Conservation (phyloP, 1,284 basidiomycete genomes). For the Bjerkandera adusta region DNA sequence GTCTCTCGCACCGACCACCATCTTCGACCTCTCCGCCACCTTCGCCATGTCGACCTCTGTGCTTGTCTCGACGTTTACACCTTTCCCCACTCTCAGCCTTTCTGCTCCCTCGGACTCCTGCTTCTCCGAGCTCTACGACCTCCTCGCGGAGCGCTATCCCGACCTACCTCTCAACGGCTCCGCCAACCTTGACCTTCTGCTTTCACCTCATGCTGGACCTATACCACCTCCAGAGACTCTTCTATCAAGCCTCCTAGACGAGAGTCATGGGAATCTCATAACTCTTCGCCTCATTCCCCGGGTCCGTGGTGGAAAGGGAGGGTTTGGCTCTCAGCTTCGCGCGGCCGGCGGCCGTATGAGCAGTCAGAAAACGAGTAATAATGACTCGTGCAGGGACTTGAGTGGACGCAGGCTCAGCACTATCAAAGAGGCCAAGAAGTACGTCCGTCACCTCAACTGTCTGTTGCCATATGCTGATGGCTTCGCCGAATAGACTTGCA, state of each 20-base stretch:
- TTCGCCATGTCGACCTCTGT: conserved; percentile 45
- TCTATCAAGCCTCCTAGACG: conserved; percentile 43
- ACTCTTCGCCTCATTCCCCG: conserved; percentile 67
- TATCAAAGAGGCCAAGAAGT: conserved; percentile 96
- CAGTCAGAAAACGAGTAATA: conserved; percentile 91
- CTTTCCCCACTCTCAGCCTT: conserved; percentile 72
- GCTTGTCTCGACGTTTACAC: conserved; percentile 72
- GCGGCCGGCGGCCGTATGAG: conserved; percentile 98
- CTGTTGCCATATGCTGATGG: conserved; percentile 11
- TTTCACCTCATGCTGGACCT: conserved; percentile 53
- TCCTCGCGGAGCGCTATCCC: conserved; percentile 58
- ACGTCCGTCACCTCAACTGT: conserved; percentile 18
- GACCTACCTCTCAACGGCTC: conserved; percentile 44
- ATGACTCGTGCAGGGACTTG: conserved; percentile 93
- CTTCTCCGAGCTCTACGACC: conserved; percentile 47
- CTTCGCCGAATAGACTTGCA: conserved; percentile 59
- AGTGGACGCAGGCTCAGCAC: conserved; percentile 89
- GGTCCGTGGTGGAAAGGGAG: conserved; percentile 91
- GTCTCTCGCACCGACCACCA: no score
- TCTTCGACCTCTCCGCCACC: not conserved
- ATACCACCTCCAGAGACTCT: conserved; percentile 39
- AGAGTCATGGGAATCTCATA: conserved; percentile 39
- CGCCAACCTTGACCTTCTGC: conserved; percentile 37
- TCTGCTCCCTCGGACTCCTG: conserved; percentile 50
- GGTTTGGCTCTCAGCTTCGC: conserved; percentile 94